These are phyloP conservation scores for Cupressus sempervirens DNA, from an alignment of 75 land plant species.

Conservation along the genomic window DNA sequence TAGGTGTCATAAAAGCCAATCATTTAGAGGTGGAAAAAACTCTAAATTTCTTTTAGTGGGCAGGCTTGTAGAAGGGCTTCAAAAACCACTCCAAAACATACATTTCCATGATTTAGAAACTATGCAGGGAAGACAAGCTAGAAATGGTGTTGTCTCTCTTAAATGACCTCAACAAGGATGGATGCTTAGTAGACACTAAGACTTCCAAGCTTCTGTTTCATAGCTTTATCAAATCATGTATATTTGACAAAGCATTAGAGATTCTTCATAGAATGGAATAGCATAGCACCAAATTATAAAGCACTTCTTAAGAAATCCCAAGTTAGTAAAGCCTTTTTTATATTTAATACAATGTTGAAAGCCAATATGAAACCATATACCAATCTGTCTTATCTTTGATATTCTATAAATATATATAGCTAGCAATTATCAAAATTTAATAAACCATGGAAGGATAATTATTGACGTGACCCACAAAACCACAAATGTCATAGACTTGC, in stretches of 20 bases:
- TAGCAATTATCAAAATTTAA: no score
- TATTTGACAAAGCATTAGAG: conserved; percentile 31
- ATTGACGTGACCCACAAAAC: no score
- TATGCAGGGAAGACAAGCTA: conserved; percentile 6
- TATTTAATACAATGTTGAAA: conserved; percentile 18
- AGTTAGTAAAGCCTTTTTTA: conserved; percentile 34
- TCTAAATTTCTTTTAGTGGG: conserved; percentile 5
- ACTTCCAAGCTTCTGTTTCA: conserved; percentile 37
- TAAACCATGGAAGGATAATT: no score
- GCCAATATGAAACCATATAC: conserved; percentile 16
- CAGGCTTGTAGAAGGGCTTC: conserved; percentile 4
- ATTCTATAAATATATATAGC: no score
- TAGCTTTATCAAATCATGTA: conserved; percentile 25
- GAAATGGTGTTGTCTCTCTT: not conserved
- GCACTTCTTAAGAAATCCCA: conserved; percentile 41
- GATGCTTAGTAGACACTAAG: not conserved
- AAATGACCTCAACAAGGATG: not conserved
- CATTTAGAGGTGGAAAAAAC: conserved; percentile 7
- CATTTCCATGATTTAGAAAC: not conserved
- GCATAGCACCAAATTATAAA: conserved; percentile 12
- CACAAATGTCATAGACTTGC: no score
- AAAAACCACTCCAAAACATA: conserved; percentile 3
- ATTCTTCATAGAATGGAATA: conserved; percentile 29
- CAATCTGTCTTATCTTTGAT: no score
- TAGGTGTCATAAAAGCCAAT: conserved; percentile 1